A percentile compares a stretch with the other conserved stretches of the same genome.
phyloP scores from a whole-genome alignment of 257 asterid species.

The Solanum etuberosum region DNA sequence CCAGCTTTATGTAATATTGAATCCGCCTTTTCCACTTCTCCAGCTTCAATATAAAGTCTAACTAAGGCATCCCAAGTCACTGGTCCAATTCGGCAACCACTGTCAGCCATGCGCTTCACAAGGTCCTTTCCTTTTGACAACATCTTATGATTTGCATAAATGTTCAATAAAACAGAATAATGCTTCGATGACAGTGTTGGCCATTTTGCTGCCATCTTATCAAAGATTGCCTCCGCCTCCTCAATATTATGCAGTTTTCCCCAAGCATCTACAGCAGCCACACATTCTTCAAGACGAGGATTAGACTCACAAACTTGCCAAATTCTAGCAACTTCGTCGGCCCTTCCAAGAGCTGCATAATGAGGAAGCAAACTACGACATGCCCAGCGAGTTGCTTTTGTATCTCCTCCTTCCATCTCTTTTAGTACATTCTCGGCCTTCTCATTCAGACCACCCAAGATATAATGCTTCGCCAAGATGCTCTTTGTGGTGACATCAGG shows the following conservation, averaged over 20 bases:
- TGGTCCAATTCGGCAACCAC: slow-evolving; percentile 42
- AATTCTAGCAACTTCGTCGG: slow-evolving; percentile 50
- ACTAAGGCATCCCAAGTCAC: slow-evolving; percentile 62
- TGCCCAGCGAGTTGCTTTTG: slow-evolving; percentile 33
- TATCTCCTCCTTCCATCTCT: slow-evolving; percentile 50
- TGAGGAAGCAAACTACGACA: slow-evolving; percentile 37
- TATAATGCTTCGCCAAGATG: slow-evolving; percentile 33
- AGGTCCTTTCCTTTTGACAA: slow-evolving; percentile 61
- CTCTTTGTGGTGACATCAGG: slow-evolving; percentile 19
- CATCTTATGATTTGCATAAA: slow-evolving; percentile 49
- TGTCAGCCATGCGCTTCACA: slow-evolving; percentile 53
- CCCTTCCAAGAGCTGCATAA: slow-evolving; percentile 61
- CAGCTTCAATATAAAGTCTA: slow-evolving; percentile 50
- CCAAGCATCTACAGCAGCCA: slow-evolving; percentile 62
- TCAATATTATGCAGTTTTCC: slow-evolving; percentile 47
- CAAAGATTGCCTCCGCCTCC: slow-evolving; percentile 60
- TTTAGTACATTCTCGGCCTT: slow-evolving; percentile 52
- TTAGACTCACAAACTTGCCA: slow-evolving; percentile 55
- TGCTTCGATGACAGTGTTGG: slow-evolving; percentile 21
- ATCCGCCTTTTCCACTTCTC: slow-evolving; percentile 64
- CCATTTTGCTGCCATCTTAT: slow-evolving; percentile 18
- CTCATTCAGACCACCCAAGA: slow-evolving; percentile 32
- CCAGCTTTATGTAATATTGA: slow-evolving; percentile 38
- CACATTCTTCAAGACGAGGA: slow-evolving; percentile 28
- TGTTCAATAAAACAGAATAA: slow-evolving; percentile 31